Evolutionary conservation across 2,329 filamentous ascomycete genomes (phyloP).

Genomic region (Geosmithia morbida): DNA sequence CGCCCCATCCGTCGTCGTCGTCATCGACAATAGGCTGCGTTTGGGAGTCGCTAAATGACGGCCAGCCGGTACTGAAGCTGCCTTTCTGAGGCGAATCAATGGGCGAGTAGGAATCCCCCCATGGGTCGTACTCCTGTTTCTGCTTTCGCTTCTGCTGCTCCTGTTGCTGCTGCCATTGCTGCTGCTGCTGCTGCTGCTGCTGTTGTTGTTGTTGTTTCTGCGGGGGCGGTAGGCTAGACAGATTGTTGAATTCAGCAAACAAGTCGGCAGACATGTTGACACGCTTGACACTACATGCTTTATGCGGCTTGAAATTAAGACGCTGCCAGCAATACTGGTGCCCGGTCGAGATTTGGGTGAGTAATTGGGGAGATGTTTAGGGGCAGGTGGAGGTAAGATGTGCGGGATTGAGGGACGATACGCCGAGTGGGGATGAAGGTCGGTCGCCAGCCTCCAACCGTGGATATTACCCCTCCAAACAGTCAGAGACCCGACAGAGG

Average conservation of each 20-base stretch:
- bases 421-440: too few species aligned
- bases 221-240: constrained; percentile 19
- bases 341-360: background rate
- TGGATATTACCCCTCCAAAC: too few species aligned
- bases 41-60: background rate
- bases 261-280: constrained; percentile 48
- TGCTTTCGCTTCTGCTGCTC: background rate
- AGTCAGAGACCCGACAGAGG: too few species aligned
- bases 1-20: constrained; percentile 52
- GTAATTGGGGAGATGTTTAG: background rate
- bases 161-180: background rate
- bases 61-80: background rate
- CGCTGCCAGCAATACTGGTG: background rate
- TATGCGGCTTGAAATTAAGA: background rate
- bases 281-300: background rate
- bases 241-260: constrained; percentile 46
- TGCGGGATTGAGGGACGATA: background rate
- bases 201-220: constrained; percentile 1
- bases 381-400: background rate
- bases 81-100: background rate
- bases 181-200: background rate
- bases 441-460: too few species aligned
- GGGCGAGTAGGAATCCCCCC: background rate
- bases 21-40: constrained; percentile 17
- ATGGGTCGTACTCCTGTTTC: background rate